Percentiles rank a stretch among this genome's conserved stretches.
phyloP scores from a whole-genome alignment of 176 grass and related monocot species.

The Triticum timopheevii region DNA sequence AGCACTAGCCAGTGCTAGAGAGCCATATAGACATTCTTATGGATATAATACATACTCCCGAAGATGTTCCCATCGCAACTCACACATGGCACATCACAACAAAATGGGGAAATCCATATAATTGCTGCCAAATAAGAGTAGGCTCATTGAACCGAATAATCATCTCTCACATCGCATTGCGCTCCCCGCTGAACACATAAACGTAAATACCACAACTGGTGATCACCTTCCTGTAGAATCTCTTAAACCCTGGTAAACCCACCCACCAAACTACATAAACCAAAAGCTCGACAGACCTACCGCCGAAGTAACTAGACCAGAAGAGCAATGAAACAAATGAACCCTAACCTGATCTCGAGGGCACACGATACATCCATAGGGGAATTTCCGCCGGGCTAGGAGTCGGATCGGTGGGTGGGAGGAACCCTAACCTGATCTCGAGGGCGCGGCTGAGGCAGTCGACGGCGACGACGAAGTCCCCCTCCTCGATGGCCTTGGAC shows the following conservation, averaged over 20 bases:
- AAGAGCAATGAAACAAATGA: background rate
- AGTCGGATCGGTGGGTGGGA: background rate
- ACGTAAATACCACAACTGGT: background rate
- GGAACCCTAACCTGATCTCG: conserved; percentile 82
- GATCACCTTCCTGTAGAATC: background rate
- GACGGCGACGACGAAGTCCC: conserved; percentile 68
- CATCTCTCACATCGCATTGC: background rate
- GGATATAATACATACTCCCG: background rate
- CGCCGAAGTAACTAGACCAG: background rate
- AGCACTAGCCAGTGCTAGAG: background rate
- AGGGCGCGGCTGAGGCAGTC: conserved; percentile 90
- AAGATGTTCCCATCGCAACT: background rate
- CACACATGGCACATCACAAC: background rate
- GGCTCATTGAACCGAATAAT: background rate
- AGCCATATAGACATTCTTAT: background rate
- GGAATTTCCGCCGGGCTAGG: background rate
- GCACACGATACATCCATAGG: background rate
- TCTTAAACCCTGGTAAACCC: conserved; percentile 22
- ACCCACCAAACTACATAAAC: background rate
- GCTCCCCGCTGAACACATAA: background rate
- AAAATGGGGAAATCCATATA: background rate
- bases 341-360: too few relatives aligned
- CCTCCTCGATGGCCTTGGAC: conserved; percentile 89
- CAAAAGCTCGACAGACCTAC: background rate
- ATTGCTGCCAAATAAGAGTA: background rate